phyloP scores from a whole-genome alignment of 2,329 filamentous ascomycete genomes.

The Exophiala sp. region DNA sequence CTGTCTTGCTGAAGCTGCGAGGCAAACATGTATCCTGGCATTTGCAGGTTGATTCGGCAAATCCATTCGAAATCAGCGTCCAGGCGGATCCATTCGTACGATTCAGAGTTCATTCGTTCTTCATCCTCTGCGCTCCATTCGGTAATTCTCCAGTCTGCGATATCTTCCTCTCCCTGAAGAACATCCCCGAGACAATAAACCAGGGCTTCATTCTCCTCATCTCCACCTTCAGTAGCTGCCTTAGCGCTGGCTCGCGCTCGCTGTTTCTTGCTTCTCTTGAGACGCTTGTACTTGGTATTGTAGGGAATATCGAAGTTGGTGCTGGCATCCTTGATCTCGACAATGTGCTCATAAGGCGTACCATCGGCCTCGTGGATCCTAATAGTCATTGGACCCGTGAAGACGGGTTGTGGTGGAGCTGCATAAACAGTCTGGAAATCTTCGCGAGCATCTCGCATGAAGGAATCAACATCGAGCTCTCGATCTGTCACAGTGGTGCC shows the following conservation, averaged over 20 bases:
- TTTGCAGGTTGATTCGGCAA: slow-evolving; percentile 71
- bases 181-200: slow-evolving; percentile 92
- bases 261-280: slow-evolving; percentile 81
- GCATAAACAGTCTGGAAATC: slow-evolving; percentile 65
- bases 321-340: slow-evolving; percentile 84
- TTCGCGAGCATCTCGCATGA: slow-evolving; percentile 82
- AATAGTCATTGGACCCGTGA: slow-evolving; percentile 96
- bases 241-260: slow-evolving; percentile 65
- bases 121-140: slow-evolving; percentile 92
- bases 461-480: slow-evolving; percentile 67
- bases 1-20: slow-evolving; percentile 96
- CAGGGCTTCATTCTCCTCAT: slow-evolving; percentile 73
- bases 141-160: slow-evolving; percentile 74
- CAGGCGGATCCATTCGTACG: slow-evolving; percentile 97
- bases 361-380: slow-evolving; percentile 97
- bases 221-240: slow-evolving; percentile 61
- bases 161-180: slow-evolving; percentile 76
- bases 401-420: slow-evolving; percentile 70
- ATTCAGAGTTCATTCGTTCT: slow-evolving; percentile 87
- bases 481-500: slow-evolving; percentile 53
- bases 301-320: slow-evolving; percentile 93
- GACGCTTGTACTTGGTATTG: slow-evolving; percentile 97
- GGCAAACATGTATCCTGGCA: slow-evolving; percentile 96
- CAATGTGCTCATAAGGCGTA: slow-evolving; percentile 95
- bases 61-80: slow-evolving; percentile 99